Evolutionary conservation across 495 filamentous ascomycete species (phyloP), one percentile per base, ranked within the genome.

Genomic region (Neurospora sp.): DNA sequence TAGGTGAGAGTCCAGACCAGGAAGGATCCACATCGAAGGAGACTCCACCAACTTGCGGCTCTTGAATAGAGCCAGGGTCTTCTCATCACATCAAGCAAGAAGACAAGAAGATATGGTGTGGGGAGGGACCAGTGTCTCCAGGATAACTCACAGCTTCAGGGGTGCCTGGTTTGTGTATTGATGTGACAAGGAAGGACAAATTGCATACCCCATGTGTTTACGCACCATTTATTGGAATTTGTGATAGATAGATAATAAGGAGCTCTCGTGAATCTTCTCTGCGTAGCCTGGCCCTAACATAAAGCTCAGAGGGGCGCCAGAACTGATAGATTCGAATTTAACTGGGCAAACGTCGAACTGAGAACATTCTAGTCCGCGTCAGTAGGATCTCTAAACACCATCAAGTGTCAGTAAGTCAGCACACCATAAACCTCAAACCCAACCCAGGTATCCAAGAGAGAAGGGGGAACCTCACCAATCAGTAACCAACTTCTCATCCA

Each of bases 401-500:
- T 34, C 31, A 66, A 36, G 24, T 15, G 24, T 66, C 54, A 66
- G 15, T 28, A 28, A 36, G 54, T 66, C 54, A 66, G 28, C 54
- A 31, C 24, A 66, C 28, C 54, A 28, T 28, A 28, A 28, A 28
- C 24, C 24, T 28, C 24, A 28, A 28, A 28, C 24, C 24, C 24
- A 28, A 28, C 24, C 24, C 24, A 28, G 24, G 24, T 28, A 28
- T 28, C 24, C 24, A 28, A 28, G 2, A 28, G 24, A 28, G 24
- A 28, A 28, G 24, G 24, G 24, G 24, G 24, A 40, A 37, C 37
- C 82, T 76, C 74, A 87, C 89, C 89, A 84, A 72, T 87, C 84
- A 21, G 88, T 91, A 34, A 91, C 87, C 11, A 91, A 81, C 76
- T 86, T 83, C 80, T 94, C 90, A 77, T 95, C 90, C 43, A 94